These are phyloP conservation scores for Pleurotus eryngii DNA, from an alignment of 768 basidiomycete genomes.

Conservation along the genomic window DNA sequence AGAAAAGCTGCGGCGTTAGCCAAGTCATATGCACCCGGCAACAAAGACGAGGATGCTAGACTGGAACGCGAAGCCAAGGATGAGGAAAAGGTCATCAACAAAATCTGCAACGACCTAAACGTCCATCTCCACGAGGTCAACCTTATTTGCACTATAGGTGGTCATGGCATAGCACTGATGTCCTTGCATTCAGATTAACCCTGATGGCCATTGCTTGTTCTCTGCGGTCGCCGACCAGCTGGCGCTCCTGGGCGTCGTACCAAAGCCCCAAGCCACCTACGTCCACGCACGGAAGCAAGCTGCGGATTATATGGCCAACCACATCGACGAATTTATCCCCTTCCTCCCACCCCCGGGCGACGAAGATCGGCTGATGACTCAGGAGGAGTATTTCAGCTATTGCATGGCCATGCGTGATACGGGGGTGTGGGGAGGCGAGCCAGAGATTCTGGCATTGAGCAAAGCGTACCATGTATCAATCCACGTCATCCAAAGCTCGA, in stretches of 20 bases:
- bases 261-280: conserved; percentile 57
- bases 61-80: conserved; percentile 63
- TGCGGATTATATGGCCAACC: conserved; percentile 74
- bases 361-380: conserved; percentile 75
- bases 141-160: not conserved
- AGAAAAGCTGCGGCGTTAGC: conserved; percentile 67
- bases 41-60: conserved; percentile 58
- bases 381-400: conserved; percentile 64
- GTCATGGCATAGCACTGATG: not conserved
- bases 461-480: conserved; percentile 81
- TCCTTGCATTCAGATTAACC: conserved; percentile 60
- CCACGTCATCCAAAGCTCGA: conserved; percentile 83
- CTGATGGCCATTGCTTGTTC: conserved; percentile 96
- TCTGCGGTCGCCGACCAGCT: conserved; percentile 94
- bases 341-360: conserved; percentile 78
- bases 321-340: conserved; percentile 89
- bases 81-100: conserved; percentile 62
- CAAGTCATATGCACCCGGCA: conserved; percentile 45
- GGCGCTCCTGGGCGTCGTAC: conserved; percentile 62
- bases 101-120: conserved; percentile 61
- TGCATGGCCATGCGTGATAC: conserved; percentile 78
- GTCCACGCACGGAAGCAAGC: conserved; percentile 62
- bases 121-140: conserved; percentile 66
- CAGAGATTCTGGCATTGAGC: conserved; percentile 90
- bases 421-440: conserved; percentile 96